Evolutionary conservation across 2,329 filamentous ascomycete species (phyloP).

Genomic region (Diaporthe humulicola): DNA sequence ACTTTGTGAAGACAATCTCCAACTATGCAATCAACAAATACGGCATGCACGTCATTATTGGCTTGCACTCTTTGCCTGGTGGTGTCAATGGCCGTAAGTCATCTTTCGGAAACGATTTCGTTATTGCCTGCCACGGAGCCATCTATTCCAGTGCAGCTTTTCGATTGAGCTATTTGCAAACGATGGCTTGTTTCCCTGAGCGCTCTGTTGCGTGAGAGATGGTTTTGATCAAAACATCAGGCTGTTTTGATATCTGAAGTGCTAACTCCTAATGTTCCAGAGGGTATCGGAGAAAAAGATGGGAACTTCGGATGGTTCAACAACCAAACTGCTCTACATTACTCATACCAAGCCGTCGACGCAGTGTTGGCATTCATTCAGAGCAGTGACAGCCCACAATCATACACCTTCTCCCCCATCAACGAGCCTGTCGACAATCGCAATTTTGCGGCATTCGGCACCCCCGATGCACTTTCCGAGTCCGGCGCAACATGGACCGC

Average conservation of each 20-base stretch:
- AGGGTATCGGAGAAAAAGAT: neutral
- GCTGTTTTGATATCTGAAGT: no score
- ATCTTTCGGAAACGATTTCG: no score
- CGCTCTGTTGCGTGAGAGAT: neutral
- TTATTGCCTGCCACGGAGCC: neutral
- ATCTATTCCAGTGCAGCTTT: neutral
- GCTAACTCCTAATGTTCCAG: neutral
- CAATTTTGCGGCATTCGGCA: neutral
- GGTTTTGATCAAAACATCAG: no score
- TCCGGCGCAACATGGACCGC: neutral
- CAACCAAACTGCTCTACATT: neutral
- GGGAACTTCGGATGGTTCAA: neutral
- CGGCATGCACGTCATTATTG: neutral
- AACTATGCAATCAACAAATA: neutral
- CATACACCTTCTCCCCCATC: neutral
- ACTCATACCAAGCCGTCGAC: slow-evolving; percentile 6
- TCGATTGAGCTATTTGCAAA: neutral
- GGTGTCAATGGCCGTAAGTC: neutral
- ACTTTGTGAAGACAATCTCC: neutral
- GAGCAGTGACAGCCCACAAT: neutral
- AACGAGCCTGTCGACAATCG: slow-evolving; percentile 5
- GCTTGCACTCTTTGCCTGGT: neutral
- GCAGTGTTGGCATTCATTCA: neutral
- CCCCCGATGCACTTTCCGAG: neutral
- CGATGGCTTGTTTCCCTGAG: neutral